A percentile compares a stretch with the other conserved stretches of the same genome.
Evolutionary conservation across 345 rosid genomes (phyloP).

Genomic region (Odontarrhena argentea): DNA sequence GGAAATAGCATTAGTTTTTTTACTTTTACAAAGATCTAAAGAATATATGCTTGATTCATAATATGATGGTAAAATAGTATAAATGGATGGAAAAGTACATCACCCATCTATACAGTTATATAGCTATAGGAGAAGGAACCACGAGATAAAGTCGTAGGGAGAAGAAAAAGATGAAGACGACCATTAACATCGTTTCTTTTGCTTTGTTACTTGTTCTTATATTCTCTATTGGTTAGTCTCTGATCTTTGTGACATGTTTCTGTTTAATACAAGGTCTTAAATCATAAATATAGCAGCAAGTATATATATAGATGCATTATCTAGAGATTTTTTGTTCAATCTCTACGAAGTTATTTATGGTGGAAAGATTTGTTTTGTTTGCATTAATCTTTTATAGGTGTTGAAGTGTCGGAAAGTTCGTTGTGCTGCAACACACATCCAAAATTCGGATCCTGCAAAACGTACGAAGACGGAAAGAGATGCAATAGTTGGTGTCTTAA

Average conservation of each 20-base stretch:
- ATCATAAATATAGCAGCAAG: background rate
- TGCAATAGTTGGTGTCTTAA: slow-evolving; percentile 20
- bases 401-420: slow-evolving; percentile 11
- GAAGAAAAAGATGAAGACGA: slow-evolving; percentile 15
- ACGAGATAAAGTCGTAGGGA: background rate
- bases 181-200: slow-evolving; percentile 16
- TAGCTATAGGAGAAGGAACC: too few relatives aligned
- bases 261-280: too few relatives aligned
- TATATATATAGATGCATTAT: background rate
- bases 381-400: background rate
- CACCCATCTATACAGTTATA: too few relatives aligned
- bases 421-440: slow-evolving; percentile 31
- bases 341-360: background rate
- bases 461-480: background rate
- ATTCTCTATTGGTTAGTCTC: slow-evolving; percentile 19
- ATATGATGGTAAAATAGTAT: background rate
- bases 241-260: background rate
- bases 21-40: background rate
- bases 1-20: background rate
- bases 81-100: slow-evolving; percentile 1
- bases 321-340: background rate
- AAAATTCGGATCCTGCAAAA: slow-evolving; percentile 28
- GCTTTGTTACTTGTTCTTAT: slow-evolving; percentile 24
- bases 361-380: background rate
- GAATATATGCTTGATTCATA: too few relatives aligned